A percentile compares a stretch with the other conserved stretches of the same genome.
phyloP scores from a whole-genome alignment of 2,329 filamentous ascomycete genomes.

The Scleromitrula shiraiana region DNA sequence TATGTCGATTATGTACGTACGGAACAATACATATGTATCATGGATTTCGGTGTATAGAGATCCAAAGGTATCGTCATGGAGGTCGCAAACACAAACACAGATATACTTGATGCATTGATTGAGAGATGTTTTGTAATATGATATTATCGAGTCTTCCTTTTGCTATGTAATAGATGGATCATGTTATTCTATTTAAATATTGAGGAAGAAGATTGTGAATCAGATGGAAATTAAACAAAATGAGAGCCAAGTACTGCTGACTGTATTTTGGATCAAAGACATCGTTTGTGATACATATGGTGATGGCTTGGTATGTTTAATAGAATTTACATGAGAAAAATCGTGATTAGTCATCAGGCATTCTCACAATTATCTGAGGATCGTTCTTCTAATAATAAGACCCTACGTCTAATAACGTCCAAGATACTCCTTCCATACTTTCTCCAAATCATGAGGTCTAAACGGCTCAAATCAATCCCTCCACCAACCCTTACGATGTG shows the following conservation, averaged over 20 bases:
- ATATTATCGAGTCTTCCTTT: too few species aligned
- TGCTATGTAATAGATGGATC: too few species aligned
- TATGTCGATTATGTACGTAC: neutral
- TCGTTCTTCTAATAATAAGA: too few species aligned
- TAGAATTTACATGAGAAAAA: too few species aligned
- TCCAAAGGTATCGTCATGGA: conserved; percentile 10
- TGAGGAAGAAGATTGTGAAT: neutral
- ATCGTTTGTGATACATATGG: neutral
- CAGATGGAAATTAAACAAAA: neutral
- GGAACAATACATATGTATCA: conserved; percentile 8
- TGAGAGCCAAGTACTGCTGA: neutral
- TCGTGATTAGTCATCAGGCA: too few species aligned
- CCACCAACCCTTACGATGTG: conserved; percentile 5
- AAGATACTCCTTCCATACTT: neutral
- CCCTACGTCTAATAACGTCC: too few species aligned
- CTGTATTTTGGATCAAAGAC: neutral
- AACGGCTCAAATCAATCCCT: conserved; percentile 2
- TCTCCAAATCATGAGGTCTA: neutral
- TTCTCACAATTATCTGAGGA: too few species aligned
- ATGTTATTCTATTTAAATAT: too few species aligned
- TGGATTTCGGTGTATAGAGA: conserved; percentile 4
- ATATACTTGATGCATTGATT: conserved; percentile 1
- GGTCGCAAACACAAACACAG: neutral
- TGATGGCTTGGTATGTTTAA: too few species aligned
- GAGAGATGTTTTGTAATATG: neutral